phyloP scores from a whole-genome alignment of 2,329 filamentous ascomycete species.

The Diaporthe aspalathi region DNA sequence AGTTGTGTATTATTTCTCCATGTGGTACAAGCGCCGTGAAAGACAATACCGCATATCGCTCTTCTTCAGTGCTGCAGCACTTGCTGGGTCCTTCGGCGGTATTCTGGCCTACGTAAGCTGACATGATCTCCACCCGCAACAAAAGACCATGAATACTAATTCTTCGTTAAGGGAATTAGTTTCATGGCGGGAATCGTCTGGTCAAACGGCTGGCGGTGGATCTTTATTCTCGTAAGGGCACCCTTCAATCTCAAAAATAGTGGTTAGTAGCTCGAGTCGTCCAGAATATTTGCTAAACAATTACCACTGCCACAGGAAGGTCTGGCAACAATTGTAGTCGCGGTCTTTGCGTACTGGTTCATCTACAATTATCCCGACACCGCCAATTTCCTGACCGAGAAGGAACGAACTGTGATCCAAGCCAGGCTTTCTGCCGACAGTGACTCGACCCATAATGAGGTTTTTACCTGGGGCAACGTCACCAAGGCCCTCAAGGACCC shows the following conservation, averaged over 20 bases:
- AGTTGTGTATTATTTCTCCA: constrained; percentile 63
- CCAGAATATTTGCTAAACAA: background rate
- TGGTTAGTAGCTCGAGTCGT: no score
- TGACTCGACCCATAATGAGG: constrained; percentile 76
- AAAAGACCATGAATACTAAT: background rate
- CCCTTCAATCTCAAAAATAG: no score
- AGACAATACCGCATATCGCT: constrained; percentile 66
- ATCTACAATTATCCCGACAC: constrained; percentile 75
- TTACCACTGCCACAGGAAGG: constrained; percentile 57
- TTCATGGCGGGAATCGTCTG: constrained; percentile 65
- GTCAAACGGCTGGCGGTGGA: constrained; percentile 67
- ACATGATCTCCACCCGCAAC: background rate
- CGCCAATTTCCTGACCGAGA: constrained; percentile 66
- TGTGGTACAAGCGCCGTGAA: constrained; percentile 68
- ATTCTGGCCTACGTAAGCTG: constrained; percentile 63
- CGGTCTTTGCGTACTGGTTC: constrained; percentile 65
- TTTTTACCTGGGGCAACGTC: constrained; percentile 76
- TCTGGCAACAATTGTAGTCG: constrained; percentile 64
- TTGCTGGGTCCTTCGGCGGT: constrained; percentile 68
- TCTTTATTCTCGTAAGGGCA: constrained; percentile 65
- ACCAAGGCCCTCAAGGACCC: constrained; percentile 71
- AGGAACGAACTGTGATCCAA: constrained; percentile 68
- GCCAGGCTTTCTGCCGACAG: constrained; percentile 74
- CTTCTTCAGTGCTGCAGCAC: constrained; percentile 65
- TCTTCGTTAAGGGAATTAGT: constrained; percentile 58